These are phyloP conservation scores for Neoboletus magnificus DNA, from an alignment of 768 basidiomycete species.

Conservation along the genomic window DNA sequence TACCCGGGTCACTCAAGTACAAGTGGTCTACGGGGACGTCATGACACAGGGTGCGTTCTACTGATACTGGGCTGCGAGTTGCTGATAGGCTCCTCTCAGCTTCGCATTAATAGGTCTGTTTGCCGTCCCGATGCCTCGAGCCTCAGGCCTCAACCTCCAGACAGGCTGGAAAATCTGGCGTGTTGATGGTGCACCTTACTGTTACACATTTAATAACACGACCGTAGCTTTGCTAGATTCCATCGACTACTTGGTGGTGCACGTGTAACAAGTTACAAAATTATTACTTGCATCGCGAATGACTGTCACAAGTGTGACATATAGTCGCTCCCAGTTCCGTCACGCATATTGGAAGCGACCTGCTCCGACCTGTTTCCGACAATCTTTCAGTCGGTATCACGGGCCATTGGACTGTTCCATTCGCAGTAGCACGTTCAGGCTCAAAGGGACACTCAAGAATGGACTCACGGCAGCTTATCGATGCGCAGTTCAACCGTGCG, in stretches of 20 bases:
- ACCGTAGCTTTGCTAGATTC: not conserved
- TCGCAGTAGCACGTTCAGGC: not conserved
- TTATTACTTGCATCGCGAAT: not conserved
- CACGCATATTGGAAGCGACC: conserved; percentile 7
- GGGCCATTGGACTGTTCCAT: not conserved
- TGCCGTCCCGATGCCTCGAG: no score
- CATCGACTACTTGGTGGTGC: not conserved
- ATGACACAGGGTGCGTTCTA: conserved; percentile 12
- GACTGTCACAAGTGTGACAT: conserved; percentile 3
- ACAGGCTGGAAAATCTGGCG: not conserved
- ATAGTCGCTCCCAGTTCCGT: conserved; percentile 1
- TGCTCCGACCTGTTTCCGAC: not conserved
- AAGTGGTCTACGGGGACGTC: conserved; percentile 59
- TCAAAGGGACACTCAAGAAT: conserved; percentile 30
- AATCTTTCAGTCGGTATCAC: not conserved
- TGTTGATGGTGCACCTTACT: not conserved
- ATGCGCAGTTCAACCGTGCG: conserved; percentile 87
- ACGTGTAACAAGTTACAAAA: not conserved
- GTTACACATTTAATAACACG: not conserved
- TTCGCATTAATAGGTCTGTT: no score
- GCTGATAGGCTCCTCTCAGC: conserved; percentile 2
- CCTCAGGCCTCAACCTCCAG: no score
- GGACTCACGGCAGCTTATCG: conserved; percentile 66
- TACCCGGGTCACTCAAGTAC: conserved; percentile 73
- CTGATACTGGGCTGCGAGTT: not conserved